Conservation (phyloP, 2,329 filamentous ascomycete species). For the Thermothelomyces thermophilus region DNA sequence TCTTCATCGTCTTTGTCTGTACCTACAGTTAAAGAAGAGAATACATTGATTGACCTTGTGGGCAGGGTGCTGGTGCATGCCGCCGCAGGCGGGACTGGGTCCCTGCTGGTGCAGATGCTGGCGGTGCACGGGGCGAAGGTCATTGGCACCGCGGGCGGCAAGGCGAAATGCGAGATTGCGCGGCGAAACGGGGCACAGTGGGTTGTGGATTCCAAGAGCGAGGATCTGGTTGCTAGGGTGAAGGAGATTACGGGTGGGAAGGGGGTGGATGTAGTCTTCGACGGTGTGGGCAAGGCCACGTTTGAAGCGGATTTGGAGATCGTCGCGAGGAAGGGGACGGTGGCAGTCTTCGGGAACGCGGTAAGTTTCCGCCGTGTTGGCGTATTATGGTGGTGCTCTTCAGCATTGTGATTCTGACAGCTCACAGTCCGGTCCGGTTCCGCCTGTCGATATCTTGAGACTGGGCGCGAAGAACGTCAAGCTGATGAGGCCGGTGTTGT, state of each 20-base stretch:
- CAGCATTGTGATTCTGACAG: slow-evolving; percentile 4
- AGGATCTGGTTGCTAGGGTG: slow-evolving; percentile 53
- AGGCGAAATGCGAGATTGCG: slow-evolving; percentile 66
- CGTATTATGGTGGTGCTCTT: no score
- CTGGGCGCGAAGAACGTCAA: slow-evolving; percentile 70
- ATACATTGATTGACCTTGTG: no score
- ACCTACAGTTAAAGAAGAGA: no score
- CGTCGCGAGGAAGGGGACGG: slow-evolving; percentile 67
- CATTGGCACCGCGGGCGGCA: slow-evolving; percentile 71
- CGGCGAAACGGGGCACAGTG: slow-evolving; percentile 64
- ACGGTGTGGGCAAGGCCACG: slow-evolving; percentile 78
- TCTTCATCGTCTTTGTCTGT: no score
- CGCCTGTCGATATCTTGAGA: slow-evolving; percentile 52
- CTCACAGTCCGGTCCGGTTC: slow-evolving; percentile 59
- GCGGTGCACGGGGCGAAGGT: slow-evolving; percentile 64
- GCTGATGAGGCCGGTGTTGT: slow-evolving; percentile 67
- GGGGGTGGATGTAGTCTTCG: slow-evolving; percentile 73
- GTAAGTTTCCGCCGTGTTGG: slow-evolving; percentile 35
- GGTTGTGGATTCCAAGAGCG: slow-evolving; percentile 60
- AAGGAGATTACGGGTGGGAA: slow-evolving; percentile 63
- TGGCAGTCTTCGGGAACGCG: slow-evolving; percentile 78
- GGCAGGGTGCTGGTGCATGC: slow-evolving; percentile 67
- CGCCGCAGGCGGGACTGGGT: slow-evolving; percentile 74
- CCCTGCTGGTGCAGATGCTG: slow-evolving; percentile 69
- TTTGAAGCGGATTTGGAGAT: slow-evolving; percentile 73